A percentile compares a stretch with the other conserved stretches of the same genome.
phyloP scores from a whole-genome alignment of 192 early-diverging fungal species.

The Endogone sp. region DNA sequence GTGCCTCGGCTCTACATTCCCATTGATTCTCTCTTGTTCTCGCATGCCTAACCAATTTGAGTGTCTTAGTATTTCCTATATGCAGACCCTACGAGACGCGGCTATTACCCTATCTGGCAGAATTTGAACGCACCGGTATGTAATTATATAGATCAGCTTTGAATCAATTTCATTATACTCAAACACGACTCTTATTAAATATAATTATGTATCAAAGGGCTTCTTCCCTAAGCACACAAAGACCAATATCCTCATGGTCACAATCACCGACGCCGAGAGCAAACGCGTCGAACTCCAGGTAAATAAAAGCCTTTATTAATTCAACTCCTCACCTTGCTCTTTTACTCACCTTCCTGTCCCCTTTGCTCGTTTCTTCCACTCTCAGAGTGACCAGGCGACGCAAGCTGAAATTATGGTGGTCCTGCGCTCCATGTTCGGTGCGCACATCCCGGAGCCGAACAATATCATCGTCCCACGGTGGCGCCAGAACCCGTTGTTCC shows the following conservation, averaged over 20 bases:
- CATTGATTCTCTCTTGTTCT: no score
- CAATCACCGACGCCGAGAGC: constrained; percentile 22
- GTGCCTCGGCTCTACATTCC: neutral
- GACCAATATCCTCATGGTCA: constrained; percentile 29
- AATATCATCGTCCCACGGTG: constrained; percentile 33
- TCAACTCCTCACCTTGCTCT: neutral
- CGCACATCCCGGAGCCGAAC: constrained; percentile 15
- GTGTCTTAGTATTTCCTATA: constrained; percentile 16
- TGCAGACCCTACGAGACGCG: constrained; percentile 24
- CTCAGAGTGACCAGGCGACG: constrained; percentile 18
- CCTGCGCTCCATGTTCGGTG: constrained; percentile 27
- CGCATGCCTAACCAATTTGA: neutral
- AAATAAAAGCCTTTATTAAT: no score
- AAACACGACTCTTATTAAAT: no score
- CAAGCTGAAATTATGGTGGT: constrained; percentile 25
- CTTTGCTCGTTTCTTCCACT: no score
- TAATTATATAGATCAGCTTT: no score
- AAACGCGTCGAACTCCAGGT: constrained; percentile 16
- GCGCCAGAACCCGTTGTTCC: constrained; percentile 32
- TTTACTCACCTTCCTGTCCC: neutral
- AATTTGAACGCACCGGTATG: constrained; percentile 13
- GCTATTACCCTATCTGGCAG: constrained; percentile 25
- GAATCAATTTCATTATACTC: no score
- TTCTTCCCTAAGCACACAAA: constrained; percentile 18
- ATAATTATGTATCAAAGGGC: no score